These are phyloP conservation scores for Pestalotiopsis sp. DNA, from an alignment of 2,329 filamentous ascomycete species.

Conservation along the genomic window DNA sequence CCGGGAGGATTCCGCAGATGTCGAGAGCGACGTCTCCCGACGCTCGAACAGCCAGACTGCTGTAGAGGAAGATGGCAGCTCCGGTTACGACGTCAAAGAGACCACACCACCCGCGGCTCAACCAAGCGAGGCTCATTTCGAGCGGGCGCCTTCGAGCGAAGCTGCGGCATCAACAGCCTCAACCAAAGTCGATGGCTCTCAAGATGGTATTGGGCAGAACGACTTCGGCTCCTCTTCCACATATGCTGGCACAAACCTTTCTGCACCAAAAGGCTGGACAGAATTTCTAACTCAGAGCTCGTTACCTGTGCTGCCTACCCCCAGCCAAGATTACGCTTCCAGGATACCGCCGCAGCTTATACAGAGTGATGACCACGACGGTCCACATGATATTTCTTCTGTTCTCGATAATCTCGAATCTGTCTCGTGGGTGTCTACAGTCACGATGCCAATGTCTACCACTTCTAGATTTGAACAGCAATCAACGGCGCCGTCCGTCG, in stretches of 20 bases:
- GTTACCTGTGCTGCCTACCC: neutral
- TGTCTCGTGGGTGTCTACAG: constrained; percentile 12
- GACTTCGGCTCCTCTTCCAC: too few relatives aligned
- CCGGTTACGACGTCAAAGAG: neutral
- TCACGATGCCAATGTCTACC: neutral
- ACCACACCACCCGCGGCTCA: neutral
- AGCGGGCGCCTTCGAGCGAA: too few relatives aligned
- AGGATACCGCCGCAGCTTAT: neutral
- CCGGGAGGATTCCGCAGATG: constrained; percentile 4
- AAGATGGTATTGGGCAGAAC: too few relatives aligned
- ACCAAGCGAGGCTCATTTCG: neutral
- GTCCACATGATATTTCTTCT: neutral
- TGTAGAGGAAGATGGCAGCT: neutral
- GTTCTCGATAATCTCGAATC: neutral
- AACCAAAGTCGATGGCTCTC: too few relatives aligned
- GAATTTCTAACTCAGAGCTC: too few relatives aligned
- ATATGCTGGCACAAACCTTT: too few relatives aligned
- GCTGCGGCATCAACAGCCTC: too few relatives aligned
- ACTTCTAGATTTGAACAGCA: neutral
- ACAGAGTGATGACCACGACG: neutral
- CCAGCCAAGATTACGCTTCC: neutral
- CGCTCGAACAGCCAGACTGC: neutral
- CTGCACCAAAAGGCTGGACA: too few relatives aligned
- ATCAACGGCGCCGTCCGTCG: neutral
- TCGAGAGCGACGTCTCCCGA: constrained; percentile 7